A percentile compares a stretch with the other conserved stretches of the same genome.
Conservation (phyloP, 1,139 yeast genomes). For the Kodamaea fungicola region DNA sequence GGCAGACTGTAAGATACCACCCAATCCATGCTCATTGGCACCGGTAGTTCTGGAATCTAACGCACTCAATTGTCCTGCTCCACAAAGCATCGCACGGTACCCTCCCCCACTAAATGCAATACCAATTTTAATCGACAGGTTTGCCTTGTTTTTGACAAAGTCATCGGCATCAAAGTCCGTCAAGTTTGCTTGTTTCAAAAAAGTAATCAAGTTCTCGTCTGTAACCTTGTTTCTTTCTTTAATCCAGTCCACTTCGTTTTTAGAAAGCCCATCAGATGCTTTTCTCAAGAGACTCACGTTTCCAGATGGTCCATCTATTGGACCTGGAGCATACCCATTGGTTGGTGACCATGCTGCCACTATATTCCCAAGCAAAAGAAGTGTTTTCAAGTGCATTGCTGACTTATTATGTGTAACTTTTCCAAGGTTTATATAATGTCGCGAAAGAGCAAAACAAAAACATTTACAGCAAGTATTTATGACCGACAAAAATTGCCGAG, state of each 20-base stretch:
- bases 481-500: no score
- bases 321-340: conserved; percentile 24
- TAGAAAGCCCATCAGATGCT: conserved; percentile 14
- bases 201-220: conserved; percentile 16
- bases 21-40: conserved; percentile 60
- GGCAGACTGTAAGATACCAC: conserved; percentile 72
- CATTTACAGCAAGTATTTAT: no score
- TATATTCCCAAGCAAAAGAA: conserved; percentile 2
- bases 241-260: conserved; percentile 18
- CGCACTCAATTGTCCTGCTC: conserved; percentile 26
- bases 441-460: no score
- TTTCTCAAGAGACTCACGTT: conserved; percentile 12
- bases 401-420: not conserved
- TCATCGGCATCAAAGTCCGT: conserved; percentile 19
- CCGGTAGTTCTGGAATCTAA: conserved; percentile 30
- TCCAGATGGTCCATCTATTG: conserved; percentile 17
- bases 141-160: conserved; percentile 17
- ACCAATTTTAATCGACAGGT: conserved; percentile 19
- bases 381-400: not conserved
- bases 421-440: not conserved
- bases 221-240: conserved; percentile 18
- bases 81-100: conserved; percentile 25
- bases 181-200: conserved; percentile 18
- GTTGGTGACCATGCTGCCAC: conserved; percentile 17
- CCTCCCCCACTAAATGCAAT: conserved; percentile 27